Evolutionary conservation across 371 early-diverging fungal genomes (phyloP), one percentile per base, ranked within the genome.

Genomic region (Syncephalastrum racemosum): DNA sequence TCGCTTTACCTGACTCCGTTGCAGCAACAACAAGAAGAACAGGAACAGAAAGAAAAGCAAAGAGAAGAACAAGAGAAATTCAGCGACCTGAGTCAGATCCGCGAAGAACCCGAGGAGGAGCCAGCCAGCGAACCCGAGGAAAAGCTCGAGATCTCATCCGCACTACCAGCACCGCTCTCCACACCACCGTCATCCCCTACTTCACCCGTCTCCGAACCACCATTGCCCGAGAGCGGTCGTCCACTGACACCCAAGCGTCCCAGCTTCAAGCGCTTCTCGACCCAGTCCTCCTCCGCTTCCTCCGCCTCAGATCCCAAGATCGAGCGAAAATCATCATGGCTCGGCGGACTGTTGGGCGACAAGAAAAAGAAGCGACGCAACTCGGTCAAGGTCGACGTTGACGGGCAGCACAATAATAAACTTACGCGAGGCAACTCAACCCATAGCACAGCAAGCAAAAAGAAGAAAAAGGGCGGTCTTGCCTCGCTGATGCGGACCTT

Each of bases 1-100:
- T 51, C 61, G 19, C 53, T 22, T 22, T 62, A 14, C 58, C 51
- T 22, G 22, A 58, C 68, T 23, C 70, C 66, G 49, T 68, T 70
- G 46, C 70, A 68, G 36, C 39, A 13, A n/a, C 58, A 16, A 42
- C 40, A 44, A 16, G 54, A 53, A 18, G 23, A 54, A 23, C 25
- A 59, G 67, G 66, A 56, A 64, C 65, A 40, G 69, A 71, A 51
- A 64, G 61, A n/a, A 62, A 67, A 57, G 63, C 50, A 19, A 41
- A 20, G 36, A 39, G 31, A 18, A 23, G 19, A 44, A 43, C 41
- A 50, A 52, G 31, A 24, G 50, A 46, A 19, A 22, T 10, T 8
- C 14, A 57, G 31, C 16, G n/a, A 19, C 22, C 54, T n/a, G 50
- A 15, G 15, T 40, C 47, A 39, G 4, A 50, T 31, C 24, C 36